Evolutionary conservation across 129 eudicot genomes (phyloP).

Genomic region (Arctium minus): DNA sequence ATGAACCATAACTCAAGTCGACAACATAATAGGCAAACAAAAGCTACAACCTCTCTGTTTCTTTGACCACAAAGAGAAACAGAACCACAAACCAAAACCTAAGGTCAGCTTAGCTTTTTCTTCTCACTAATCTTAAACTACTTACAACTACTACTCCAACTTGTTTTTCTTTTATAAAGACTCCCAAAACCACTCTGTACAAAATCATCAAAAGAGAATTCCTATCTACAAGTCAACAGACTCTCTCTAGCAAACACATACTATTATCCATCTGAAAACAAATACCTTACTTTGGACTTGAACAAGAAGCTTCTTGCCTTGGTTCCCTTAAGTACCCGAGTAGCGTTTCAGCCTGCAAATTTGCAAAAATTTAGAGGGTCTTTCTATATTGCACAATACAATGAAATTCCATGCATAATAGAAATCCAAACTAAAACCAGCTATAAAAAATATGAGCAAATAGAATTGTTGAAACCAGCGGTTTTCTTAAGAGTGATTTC

Average conservation of each 20-base stretch:
- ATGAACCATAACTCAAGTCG: slow-evolving; percentile 32
- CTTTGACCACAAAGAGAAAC: slow-evolving; percentile 29
- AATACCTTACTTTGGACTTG: slow-evolving; percentile 56
- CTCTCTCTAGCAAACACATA: slow-evolving; percentile 29
- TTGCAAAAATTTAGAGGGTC: background rate
- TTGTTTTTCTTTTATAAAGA: slow-evolving; percentile 15
- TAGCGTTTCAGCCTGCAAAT: slow-evolving; percentile 78
- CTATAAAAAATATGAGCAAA: background rate
- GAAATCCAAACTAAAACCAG: background rate
- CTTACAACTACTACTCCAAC: slow-evolving; percentile 25
- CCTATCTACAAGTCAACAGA: slow-evolving; percentile 43
- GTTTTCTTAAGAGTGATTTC: background rate
- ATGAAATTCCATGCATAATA: too few relatives aligned
- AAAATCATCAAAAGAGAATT: slow-evolving; percentile 34
- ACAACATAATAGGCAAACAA: slow-evolving; percentile 24
- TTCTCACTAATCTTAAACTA: slow-evolving; percentile 22
- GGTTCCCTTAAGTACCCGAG: slow-evolving; percentile 78
- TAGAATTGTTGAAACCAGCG: background rate
- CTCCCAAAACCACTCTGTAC: slow-evolving; percentile 64
- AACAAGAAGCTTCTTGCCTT: slow-evolving; percentile 79
- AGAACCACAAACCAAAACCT: slow-evolving; percentile 30
- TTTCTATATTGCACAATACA: background rate
- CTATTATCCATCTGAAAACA: background rate
- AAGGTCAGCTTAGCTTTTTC: slow-evolving; percentile 34
- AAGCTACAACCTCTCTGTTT: slow-evolving; percentile 17